A percentile compares a stretch with the other conserved stretches of the same genome.
Conservation (phyloP, 2,329 filamentous ascomycete species). For the Coniella lustricola region DNA sequence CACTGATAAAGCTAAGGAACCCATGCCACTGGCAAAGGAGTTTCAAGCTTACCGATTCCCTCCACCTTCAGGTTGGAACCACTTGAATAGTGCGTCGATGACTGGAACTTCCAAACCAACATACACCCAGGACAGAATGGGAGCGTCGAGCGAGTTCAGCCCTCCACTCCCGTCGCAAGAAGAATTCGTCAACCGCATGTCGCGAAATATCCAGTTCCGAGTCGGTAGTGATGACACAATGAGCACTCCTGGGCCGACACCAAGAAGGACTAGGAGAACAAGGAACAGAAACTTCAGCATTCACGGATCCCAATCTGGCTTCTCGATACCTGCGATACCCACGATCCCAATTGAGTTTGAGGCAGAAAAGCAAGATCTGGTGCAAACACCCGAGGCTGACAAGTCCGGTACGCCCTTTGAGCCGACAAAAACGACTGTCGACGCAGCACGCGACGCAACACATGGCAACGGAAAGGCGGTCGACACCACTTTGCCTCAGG, state of each 20-base stretch:
- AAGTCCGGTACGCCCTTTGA: background rate
- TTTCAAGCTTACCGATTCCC: background rate
- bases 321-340: background rate
- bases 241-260: background rate
- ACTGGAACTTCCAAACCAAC: background rate
- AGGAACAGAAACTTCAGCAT: slow-evolving; percentile 3
- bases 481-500: background rate
- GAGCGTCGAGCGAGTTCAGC: background rate
- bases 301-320: background rate
- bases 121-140: background rate
- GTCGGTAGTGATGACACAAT: background rate
- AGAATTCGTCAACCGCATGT: slow-evolving; percentile 1
- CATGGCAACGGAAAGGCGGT: background rate
- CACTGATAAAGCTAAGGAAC: background rate
- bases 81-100: background rate
- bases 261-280: background rate
- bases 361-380: background rate
- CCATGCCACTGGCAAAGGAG: background rate
- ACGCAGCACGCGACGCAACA: background rate
- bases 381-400: background rate
- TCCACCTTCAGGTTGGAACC: background rate
- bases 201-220: background rate
- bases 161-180: background rate
- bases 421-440: no score
- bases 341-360: background rate